phyloP scores from a whole-genome alignment of 2,329 filamentous ascomycete species.

The Aspergillus cejpii region DNA sequence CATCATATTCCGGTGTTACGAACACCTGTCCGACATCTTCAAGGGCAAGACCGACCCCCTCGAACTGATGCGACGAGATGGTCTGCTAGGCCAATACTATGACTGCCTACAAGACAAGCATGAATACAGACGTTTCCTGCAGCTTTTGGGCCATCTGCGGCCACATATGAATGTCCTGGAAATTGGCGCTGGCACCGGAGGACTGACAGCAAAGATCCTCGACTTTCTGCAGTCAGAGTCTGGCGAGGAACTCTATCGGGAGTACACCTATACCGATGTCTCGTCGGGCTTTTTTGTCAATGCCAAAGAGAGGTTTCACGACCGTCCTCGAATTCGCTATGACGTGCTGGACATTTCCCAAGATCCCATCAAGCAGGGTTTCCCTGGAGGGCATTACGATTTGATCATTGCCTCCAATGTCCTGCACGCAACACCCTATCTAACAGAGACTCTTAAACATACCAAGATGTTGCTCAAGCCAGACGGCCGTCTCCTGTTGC shows the following conservation, averaged over 20 bases:
- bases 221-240: background rate
- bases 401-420: conserved; percentile 17
- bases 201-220: background rate
- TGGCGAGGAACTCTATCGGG: background rate
- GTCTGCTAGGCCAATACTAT: background rate
- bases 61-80: background rate
- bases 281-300: conserved; percentile 20
- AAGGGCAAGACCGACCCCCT: background rate
- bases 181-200: conserved; percentile 20
- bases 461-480: conserved; percentile 26
- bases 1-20: background rate
- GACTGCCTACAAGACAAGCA: background rate
- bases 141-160: conserved; percentile 5
- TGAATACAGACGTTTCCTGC: background rate
- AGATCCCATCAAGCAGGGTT: conserved; percentile 22
- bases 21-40: background rate
- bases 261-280: conserved; percentile 21
- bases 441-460: conserved; percentile 17
- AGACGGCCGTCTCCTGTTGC: conserved; percentile 27
- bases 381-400: conserved; percentile 22
- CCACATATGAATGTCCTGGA: conserved; percentile 7
- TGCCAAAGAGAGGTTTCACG: conserved; percentile 15
- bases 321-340: conserved; percentile 17
- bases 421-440: conserved; percentile 5
- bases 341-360: conserved; percentile 21